phyloP scores from a whole-genome alignment of 78 protist genomes.

The Dictyostelium intermedium region DNA sequence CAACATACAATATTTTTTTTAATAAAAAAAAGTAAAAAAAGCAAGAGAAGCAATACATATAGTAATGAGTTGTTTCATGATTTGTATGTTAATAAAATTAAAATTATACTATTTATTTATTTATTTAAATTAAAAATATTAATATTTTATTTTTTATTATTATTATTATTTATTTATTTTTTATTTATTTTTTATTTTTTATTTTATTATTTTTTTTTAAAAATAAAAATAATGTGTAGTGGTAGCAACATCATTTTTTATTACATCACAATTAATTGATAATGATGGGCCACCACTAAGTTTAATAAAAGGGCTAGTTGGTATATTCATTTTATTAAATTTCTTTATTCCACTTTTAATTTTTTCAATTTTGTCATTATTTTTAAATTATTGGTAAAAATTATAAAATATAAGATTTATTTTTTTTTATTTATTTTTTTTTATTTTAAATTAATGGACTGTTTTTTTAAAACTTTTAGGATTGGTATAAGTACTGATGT shows the following conservation, averaged over 20 bases:
- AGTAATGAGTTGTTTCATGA: not conserved
- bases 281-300: not conserved
- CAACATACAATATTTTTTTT: not conserved
- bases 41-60: not conserved
- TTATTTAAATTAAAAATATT: too few species aligned
- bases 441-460: not conserved
- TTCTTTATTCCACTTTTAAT: constrained; percentile 13
- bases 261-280: not conserved
- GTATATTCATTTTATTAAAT: not conserved
- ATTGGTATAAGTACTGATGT: constrained; percentile 9
- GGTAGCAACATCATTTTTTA: not conserved
- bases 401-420: not conserved
- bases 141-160: too few species aligned
- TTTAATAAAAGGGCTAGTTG: not conserved
- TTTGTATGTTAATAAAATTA: not conserved
- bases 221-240: not conserved
- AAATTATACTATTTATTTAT: too few species aligned
- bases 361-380: constrained; percentile 1
- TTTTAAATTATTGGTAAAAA: not conserved
- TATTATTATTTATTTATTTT: too few species aligned
- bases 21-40: not conserved
- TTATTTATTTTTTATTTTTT: too few species aligned
- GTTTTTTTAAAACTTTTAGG: not conserved
- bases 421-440: not conserved
- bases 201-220: too few species aligned